A percentile compares a stretch with the other conserved stretches of the same genome.
phyloP scores from a whole-genome alignment of 1,284 basidiomycete species.

The Austroboletus novae-zelandiae region DNA sequence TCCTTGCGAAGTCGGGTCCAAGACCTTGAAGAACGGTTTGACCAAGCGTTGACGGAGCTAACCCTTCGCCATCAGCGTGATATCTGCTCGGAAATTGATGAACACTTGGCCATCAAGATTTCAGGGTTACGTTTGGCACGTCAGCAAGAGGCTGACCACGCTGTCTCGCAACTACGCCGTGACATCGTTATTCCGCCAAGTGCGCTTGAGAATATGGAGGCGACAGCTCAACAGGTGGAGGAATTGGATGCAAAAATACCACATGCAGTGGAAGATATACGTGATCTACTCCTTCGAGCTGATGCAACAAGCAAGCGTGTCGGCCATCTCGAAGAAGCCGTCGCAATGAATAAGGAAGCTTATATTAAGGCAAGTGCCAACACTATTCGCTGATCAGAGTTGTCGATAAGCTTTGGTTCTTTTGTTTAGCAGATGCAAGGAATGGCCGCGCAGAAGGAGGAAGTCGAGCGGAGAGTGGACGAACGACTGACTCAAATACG shows the following conservation, averaged over 20 bases:
- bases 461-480: constrained; percentile 11
- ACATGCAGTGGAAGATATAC: constrained; percentile 24
- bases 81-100: constrained; percentile 20
- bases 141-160: constrained; percentile 19
- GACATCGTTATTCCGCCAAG: constrained; percentile 23
- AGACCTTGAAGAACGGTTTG: constrained; percentile 29
- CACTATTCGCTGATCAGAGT: background rate
- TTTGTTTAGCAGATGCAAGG: constrained; percentile 16
- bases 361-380: constrained; percentile 18
- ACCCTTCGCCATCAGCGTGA: constrained; percentile 24
- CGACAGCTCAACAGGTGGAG: constrained; percentile 9
- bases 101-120: constrained; percentile 20
- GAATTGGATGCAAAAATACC: constrained; percentile 26
- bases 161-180: constrained; percentile 11
- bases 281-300: constrained; percentile 25
- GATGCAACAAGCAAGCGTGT: constrained; percentile 23
- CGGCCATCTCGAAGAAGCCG: constrained; percentile 21
- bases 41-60: constrained; percentile 31
- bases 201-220: constrained; percentile 19
- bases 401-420: constrained; percentile 5
- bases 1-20: constrained; percentile 17
- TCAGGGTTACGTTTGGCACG: constrained; percentile 22
- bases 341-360: constrained; percentile 15
- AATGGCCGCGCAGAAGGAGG: constrained; percentile 15
- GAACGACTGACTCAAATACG: constrained; percentile 17